Conservation (phyloP, 2,329 filamentous ascomycete genomes). For the Xylariales sp. region DNA sequence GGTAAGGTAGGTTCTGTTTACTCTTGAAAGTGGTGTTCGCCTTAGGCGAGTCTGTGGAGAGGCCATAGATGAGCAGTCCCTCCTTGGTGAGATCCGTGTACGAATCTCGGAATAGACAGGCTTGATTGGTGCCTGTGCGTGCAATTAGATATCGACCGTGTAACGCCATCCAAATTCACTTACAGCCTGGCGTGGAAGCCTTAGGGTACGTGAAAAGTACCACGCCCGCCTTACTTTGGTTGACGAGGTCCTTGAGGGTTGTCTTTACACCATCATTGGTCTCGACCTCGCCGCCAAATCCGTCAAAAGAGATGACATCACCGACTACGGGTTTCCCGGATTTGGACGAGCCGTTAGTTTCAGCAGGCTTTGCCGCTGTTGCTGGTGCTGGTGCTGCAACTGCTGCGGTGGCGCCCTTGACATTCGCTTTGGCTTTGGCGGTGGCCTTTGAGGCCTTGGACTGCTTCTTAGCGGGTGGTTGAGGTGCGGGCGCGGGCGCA, state of each 20-base stretch:
- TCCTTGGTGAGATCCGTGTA: slow-evolving; percentile 80
- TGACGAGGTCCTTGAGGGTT: slow-evolving; percentile 81
- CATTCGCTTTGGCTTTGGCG: slow-evolving; percentile 53
- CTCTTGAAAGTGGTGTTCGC: slow-evolving; percentile 92
- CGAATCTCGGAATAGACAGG: slow-evolving; percentile 89
- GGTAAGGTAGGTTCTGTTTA: slow-evolving; percentile 90
- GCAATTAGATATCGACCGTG: slow-evolving; percentile 24
- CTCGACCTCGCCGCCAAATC: slow-evolving; percentile 78
- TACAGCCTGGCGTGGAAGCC: slow-evolving; percentile 94
- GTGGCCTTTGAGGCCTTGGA: slow-evolving; percentile 54
- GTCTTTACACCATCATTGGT: slow-evolving; percentile 86
- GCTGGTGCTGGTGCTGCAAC: too few species aligned
- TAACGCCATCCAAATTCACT: slow-evolving; percentile 53
- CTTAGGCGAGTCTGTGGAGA: slow-evolving; percentile 88
- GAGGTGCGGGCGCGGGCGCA: slow-evolving; percentile 54
- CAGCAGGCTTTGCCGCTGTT: slow-evolving; percentile 41
- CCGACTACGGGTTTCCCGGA: slow-evolving; percentile 63
- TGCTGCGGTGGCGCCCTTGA: slow-evolving; percentile 40
- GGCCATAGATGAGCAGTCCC: slow-evolving; percentile 88
- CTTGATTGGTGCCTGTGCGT: slow-evolving; percentile 85
- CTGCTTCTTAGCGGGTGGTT: slow-evolving; percentile 56
- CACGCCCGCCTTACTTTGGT: slow-evolving; percentile 85
- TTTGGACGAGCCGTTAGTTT: slow-evolving; percentile 51
- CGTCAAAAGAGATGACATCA: slow-evolving; percentile 66
- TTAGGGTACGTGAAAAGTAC: slow-evolving; percentile 96